These are phyloP conservation scores for Shiraia bambusicola DNA, from an alignment of 2,329 filamentous ascomycete species.

Conservation along the genomic window DNA sequence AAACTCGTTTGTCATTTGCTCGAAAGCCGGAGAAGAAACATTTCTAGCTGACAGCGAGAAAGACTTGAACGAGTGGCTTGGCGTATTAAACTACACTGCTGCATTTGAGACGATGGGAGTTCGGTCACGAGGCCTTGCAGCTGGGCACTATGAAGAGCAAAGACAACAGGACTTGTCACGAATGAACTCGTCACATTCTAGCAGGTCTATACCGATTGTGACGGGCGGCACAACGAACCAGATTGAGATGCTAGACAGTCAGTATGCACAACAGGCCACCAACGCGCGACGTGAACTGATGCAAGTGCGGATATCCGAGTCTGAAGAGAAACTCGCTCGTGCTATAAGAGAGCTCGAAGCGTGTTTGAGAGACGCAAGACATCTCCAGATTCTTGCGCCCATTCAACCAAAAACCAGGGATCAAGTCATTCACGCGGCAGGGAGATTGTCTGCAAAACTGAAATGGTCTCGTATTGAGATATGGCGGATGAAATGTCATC, in stretches of 20 bases:
- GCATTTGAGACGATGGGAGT: slow-evolving; percentile 91
- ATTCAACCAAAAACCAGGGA: slow-evolving; percentile 90
- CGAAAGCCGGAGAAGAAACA: slow-evolving; percentile 80
- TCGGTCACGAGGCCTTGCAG: slow-evolving; percentile 82
- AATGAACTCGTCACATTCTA: slow-evolving; percentile 60
- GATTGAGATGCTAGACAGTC: slow-evolving; percentile 72
- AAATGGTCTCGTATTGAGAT: slow-evolving; percentile 95
- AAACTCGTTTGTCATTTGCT: slow-evolving; percentile 87
- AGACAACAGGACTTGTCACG: slow-evolving; percentile 70
- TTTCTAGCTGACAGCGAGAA: slow-evolving; percentile 86
- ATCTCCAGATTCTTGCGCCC: slow-evolving; percentile 84
- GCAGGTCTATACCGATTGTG: slow-evolving; percentile 66
- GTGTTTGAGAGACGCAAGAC: slow-evolving; percentile 83
- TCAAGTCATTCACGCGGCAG: slow-evolving; percentile 79
- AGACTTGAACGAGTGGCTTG: slow-evolving; percentile 96
- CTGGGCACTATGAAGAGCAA: slow-evolving; percentile 82
- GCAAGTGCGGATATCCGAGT: slow-evolving; percentile 77
- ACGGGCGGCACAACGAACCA: slow-evolving; percentile 73
- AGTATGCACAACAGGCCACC: slow-evolving; percentile 84
- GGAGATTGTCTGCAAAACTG: slow-evolving; percentile 79
- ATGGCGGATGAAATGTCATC: slow-evolving; percentile 87
- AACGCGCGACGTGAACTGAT: slow-evolving; percentile 80
- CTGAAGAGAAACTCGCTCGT: slow-evolving; percentile 73
- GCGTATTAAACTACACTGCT: slow-evolving; percentile 93
- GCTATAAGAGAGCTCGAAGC: slow-evolving; percentile 77